phyloP scores from a whole-genome alignment of 805 yeast genomes.

The Tetrapisispora nanseiensis region DNA sequence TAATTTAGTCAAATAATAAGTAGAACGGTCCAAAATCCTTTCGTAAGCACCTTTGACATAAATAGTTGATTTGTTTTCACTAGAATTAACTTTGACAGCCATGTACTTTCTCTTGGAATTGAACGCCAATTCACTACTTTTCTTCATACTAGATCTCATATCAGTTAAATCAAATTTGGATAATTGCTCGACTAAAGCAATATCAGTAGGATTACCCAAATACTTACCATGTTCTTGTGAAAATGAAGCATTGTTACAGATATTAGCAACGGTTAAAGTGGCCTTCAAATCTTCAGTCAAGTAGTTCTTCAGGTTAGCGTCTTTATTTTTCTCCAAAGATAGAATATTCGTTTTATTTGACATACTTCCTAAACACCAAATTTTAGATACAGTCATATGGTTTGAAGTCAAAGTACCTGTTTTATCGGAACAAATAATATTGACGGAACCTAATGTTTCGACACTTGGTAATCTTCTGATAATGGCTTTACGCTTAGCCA shows the following conservation, averaged over 20 bases:
- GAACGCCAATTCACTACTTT: slow-evolving; percentile 72
- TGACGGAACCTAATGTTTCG: slow-evolving; percentile 89
- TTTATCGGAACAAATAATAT: slow-evolving; percentile 86
- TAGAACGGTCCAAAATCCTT: slow-evolving; percentile 51
- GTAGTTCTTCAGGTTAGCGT: slow-evolving; percentile 32
- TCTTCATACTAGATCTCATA: slow-evolving; percentile 43
- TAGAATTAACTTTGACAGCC: slow-evolving; percentile 64
- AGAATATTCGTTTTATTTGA: slow-evolving; percentile 29
- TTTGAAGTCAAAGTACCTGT: slow-evolving; percentile 87
- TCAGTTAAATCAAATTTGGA: slow-evolving; percentile 66
- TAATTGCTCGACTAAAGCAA: slow-evolving; percentile 74
- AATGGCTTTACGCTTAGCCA: slow-evolving; percentile 92
- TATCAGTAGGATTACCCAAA: slow-evolving; percentile 91
- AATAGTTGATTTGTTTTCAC: slow-evolving; percentile 48
- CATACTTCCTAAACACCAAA: slow-evolving; percentile 66
- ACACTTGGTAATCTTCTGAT: slow-evolving; percentile 91
- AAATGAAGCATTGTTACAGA: slow-evolving; percentile 67
- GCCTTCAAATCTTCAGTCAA: slow-evolving; percentile 46
- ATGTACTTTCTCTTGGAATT: slow-evolving; percentile 76
- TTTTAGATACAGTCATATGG: slow-evolving; percentile 78
- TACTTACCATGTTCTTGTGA: slow-evolving; percentile 59
- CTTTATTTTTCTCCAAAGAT: slow-evolving; percentile 38
- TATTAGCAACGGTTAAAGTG: slow-evolving; percentile 54
- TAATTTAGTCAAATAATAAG: slow-evolving; percentile 45
- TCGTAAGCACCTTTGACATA: slow-evolving; percentile 90